These are phyloP conservation scores for Cercospora canescens DNA, from an alignment of 2,329 filamentous ascomycete species.

Conservation along the genomic window DNA sequence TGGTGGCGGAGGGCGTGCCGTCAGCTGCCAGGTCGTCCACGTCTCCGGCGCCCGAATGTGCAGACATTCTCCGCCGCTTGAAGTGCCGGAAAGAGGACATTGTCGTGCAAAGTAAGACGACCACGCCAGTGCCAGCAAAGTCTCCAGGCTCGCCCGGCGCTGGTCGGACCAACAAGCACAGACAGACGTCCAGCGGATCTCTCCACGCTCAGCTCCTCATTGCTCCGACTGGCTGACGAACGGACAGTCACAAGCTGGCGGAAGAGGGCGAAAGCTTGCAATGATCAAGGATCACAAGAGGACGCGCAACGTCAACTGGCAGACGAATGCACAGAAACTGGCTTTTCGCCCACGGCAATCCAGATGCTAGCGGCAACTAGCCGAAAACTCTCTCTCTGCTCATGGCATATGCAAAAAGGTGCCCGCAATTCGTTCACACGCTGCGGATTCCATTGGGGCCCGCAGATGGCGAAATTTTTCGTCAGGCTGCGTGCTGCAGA, in stretches of 20 bases:
- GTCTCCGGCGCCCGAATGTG: conserved; percentile 6
- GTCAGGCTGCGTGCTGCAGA: background rate
- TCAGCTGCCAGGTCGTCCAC: conserved; percentile 7
- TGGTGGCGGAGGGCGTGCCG: background rate
- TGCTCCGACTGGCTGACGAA: background rate
- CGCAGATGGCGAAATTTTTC: conserved; percentile 9
- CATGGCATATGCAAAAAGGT: background rate
- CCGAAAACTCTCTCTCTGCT: background rate
- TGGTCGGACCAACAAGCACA: background rate
- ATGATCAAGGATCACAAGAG: background rate
- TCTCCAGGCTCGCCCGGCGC: background rate
- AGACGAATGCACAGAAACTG: conserved; percentile 4
- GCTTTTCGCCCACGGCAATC: conserved; percentile 1
- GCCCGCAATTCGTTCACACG: background rate
- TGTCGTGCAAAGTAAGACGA: conserved; percentile 17
- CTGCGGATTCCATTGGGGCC: background rate
- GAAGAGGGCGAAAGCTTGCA: background rate
- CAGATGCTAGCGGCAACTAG: background rate
- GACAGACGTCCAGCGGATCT: background rate
- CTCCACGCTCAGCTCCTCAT: conserved; percentile 8
- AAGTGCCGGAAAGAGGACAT: conserved; percentile 23
- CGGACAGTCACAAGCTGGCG: background rate
- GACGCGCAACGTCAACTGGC: background rate
- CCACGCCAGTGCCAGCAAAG: conserved; percentile 14
- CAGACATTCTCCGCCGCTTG: conserved; percentile 27